Conservation (phyloP, 805 yeast species). For the Ogataea henricii region DNA sequence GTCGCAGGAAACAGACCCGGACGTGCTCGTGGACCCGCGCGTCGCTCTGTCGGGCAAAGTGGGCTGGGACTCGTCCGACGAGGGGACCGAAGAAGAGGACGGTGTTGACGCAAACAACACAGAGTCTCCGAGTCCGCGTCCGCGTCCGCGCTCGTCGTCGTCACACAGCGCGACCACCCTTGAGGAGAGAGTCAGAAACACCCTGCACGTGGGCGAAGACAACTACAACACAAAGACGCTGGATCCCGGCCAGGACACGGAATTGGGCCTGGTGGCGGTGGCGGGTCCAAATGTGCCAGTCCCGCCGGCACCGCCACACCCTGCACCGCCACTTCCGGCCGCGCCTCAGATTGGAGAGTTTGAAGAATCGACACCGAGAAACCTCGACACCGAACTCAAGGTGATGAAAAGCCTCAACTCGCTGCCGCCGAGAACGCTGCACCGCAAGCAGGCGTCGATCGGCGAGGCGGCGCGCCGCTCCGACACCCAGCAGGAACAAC, state of each 20-base stretch:
- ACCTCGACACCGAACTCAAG: slow-evolving; percentile 18
- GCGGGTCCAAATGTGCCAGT: background rate
- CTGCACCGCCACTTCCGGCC: background rate
- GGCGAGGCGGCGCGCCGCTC: slow-evolving; percentile 1
- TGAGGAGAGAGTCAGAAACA: slow-evolving; percentile 10
- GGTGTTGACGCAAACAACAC: background rate
- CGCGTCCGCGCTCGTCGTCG: background rate
- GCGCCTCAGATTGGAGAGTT: slow-evolving; percentile 22
- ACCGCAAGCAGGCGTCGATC: slow-evolving; percentile 17
- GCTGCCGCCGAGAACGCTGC: slow-evolving; percentile 14
- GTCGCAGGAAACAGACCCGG: slow-evolving; percentile 12
- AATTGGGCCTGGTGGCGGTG: too few species aligned
- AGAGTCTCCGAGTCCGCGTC: too few species aligned
- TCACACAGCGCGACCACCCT: slow-evolving; percentile 7
- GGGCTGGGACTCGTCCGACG: slow-evolving; percentile 17
- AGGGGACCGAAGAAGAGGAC: slow-evolving; percentile 11
- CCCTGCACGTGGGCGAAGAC: background rate
- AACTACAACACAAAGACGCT: too few species aligned
- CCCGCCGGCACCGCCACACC: background rate
- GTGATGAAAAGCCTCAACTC: slow-evolving; percentile 16
- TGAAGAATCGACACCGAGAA: slow-evolving; percentile 15
- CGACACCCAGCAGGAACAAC: background rate
- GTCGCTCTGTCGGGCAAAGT: slow-evolving; percentile 1
- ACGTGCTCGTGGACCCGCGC: slow-evolving; percentile 3
- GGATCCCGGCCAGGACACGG: too few species aligned